Conservation (phyloP, 2,329 filamentous ascomycete species). For the Beauveria sp. region DNA sequence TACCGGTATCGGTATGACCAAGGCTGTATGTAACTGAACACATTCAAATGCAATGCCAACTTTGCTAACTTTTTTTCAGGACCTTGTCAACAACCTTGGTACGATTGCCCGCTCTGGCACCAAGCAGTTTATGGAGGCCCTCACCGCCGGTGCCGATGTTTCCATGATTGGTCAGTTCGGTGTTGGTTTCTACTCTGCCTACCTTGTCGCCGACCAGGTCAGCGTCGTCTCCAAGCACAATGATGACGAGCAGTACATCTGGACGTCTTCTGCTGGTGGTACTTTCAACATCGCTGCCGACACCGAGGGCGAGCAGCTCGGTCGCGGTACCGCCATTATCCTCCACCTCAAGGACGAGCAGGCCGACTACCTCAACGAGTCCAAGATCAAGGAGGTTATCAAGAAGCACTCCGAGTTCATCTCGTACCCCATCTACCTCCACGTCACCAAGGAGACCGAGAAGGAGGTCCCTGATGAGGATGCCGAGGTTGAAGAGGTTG, state of each 20-base stretch:
- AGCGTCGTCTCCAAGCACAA: conserved; percentile 98
- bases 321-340: conserved; percentile 95
- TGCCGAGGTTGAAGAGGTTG: conserved; percentile 61
- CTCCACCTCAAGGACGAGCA: conserved; percentile 99
- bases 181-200: conserved; percentile 99
- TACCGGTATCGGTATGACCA: conserved; percentile 99
- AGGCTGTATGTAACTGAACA: conserved; percentile 66
- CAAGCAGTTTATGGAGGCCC: conserved; percentile 99
- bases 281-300: conserved; percentile 92
- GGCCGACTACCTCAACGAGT: conserved; percentile 95
- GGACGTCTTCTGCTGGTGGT: conserved; percentile 95
- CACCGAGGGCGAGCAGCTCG: conserved; percentile 82
- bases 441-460: conserved; percentile 98
- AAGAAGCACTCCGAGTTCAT: conserved; percentile 99
- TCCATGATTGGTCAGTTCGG: conserved; percentile 99
- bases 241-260: conserved; percentile 99
- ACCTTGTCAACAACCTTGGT: conserved; percentile 99
- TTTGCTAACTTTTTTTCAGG: conserved; percentile 46
- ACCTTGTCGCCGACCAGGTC: conserved; percentile 96
- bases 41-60: not conserved
- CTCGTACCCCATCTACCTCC: conserved; percentile 99
- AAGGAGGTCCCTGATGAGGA: conserved; percentile 97
- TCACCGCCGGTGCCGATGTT: conserved; percentile 96
- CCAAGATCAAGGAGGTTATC: conserved; percentile 99
- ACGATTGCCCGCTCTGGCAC: conserved; percentile 98